Conservation (phyloP, 192 early-diverging fungal genomes). For the Cetraspora pellucida region DNA sequence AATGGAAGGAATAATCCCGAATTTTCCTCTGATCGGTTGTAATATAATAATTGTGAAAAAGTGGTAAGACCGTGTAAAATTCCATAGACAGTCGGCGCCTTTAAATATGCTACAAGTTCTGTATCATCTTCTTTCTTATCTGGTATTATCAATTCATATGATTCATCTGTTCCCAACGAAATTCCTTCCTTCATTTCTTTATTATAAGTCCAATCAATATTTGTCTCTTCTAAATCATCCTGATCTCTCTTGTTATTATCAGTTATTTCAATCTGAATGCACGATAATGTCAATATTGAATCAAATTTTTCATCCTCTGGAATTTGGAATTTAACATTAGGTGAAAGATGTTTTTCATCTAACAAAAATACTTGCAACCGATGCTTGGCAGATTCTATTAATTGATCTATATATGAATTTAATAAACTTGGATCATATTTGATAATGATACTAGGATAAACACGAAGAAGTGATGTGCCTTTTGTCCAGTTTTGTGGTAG, state of each 20-base stretch:
- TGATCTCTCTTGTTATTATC: background rate
- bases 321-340: slow-evolving; percentile 18
- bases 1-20: slow-evolving; percentile 8
- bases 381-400: slow-evolving; percentile 39
- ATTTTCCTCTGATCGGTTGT: background rate
- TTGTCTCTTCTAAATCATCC: too few species aligned
- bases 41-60: slow-evolving; percentile 50
- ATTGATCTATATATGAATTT: too few species aligned
- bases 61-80: slow-evolving; percentile 53
- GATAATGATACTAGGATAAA: too few species aligned
- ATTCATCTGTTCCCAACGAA: slow-evolving; percentile 60
- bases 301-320: background rate
- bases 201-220: too few species aligned
- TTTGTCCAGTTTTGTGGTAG: too few species aligned
- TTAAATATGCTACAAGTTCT: slow-evolving; percentile 33
- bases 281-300: slow-evolving; percentile 32
- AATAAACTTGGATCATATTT: too few species aligned
- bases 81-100: slow-evolving; percentile 48
- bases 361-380: slow-evolving; percentile 53
- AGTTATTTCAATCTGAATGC: slow-evolving; percentile 44
- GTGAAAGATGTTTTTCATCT: slow-evolving; percentile 33
- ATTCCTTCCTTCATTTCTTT: slow-evolving; percentile 25
- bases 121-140: background rate
- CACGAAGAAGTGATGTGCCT: too few species aligned
- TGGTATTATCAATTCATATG: slow-evolving; percentile 62